Evolutionary conservation across 2,329 filamentous ascomycete genomes (phyloP).

Genomic region (Sarocladiaceae sp.): DNA sequence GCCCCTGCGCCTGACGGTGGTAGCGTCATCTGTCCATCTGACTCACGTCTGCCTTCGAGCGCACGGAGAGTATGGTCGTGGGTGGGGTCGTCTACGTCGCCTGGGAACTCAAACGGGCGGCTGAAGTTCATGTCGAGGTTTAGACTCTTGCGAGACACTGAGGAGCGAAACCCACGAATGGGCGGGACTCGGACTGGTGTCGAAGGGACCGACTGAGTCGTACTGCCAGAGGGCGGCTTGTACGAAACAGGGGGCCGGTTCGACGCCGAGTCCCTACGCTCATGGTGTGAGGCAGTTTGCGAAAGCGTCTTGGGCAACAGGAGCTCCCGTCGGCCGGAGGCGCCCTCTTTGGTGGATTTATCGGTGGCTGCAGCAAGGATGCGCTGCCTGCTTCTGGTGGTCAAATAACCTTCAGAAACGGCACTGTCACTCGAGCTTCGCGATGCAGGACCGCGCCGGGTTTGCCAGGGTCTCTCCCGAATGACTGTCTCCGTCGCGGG

Average conservation of each 20-base stretch:
- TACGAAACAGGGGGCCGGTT: constrained; percentile 47
- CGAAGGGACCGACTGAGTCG: constrained; percentile 23
- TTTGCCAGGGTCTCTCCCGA: constrained; percentile 18
- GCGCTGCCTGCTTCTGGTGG: constrained; percentile 23
- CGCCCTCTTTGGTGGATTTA: constrained; percentile 15
- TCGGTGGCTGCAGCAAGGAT: constrained; percentile 26
- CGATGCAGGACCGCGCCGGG: constrained; percentile 34
- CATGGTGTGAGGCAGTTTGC: constrained; percentile 39
- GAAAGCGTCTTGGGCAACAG: constrained; percentile 40
- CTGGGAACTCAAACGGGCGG: constrained; percentile 37
- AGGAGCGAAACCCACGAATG: constrained; percentile 53
- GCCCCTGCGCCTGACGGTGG: constrained; percentile 33
- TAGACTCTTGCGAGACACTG: constrained; percentile 51
- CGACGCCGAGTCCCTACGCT: constrained; percentile 35
- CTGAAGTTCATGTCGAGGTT: constrained; percentile 49
- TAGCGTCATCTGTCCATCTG: constrained; percentile 33
- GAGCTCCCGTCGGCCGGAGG: constrained; percentile 40
- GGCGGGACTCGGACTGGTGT: constrained; percentile 43
- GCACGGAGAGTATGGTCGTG: constrained; percentile 47
- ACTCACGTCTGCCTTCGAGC: constrained; percentile 38
- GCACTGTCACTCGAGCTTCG: constrained; percentile 31
- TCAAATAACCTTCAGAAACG: constrained; percentile 19
- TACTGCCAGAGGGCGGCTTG: constrained; percentile 31
- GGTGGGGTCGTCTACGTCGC: constrained; percentile 39
- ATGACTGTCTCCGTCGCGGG: constrained; percentile 24